Percentiles rank a stretch among this genome's conserved stretches.
These are phyloP conservation scores for Scheffersomyces ergatensis DNA, from an alignment of 805 yeast species.

Conservation along the genomic window DNA sequence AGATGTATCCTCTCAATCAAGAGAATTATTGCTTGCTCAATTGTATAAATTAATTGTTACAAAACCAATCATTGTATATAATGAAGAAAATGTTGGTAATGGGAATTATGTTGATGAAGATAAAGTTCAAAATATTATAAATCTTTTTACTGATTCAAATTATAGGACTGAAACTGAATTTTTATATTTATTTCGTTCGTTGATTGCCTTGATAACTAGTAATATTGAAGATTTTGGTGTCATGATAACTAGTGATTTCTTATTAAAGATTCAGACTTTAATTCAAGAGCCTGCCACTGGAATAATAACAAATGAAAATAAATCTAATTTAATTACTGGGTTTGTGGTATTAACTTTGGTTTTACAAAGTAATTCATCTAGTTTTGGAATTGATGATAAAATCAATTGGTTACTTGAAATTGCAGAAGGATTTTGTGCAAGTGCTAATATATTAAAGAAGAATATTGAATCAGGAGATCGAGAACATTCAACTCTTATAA, in stretches of 20 bases:
- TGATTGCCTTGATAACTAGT: slow-evolving; percentile 43
- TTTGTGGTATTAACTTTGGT: slow-evolving; percentile 38
- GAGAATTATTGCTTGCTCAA: slow-evolving; percentile 51
- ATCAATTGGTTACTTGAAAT: slow-evolving; percentile 42
- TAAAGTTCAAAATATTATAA: slow-evolving; percentile 30
- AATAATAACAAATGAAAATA: slow-evolving; percentile 35
- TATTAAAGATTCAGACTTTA: slow-evolving; percentile 20
- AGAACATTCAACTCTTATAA: slow-evolving; percentile 38
- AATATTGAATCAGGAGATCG: slow-evolving; percentile 40
- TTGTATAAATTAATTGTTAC: slow-evolving; percentile 45
- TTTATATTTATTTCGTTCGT: slow-evolving; percentile 36
- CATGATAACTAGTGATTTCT: slow-evolving; percentile 29
- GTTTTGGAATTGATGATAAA: slow-evolving; percentile 48
- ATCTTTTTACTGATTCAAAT: slow-evolving; percentile 28
- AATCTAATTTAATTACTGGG: slow-evolving; percentile 37
- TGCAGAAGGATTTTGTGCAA: slow-evolving; percentile 36
- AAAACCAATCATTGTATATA: slow-evolving; percentile 34
- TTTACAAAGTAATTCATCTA: slow-evolving; percentile 47
- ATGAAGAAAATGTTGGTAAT: slow-evolving; percentile 36
- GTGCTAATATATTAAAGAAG: slow-evolving; percentile 26
- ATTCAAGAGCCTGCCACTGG: slow-evolving; percentile 33
- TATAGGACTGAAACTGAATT: slow-evolving; percentile 40
- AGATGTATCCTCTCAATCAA: slow-evolving; percentile 43
- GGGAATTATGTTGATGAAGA: slow-evolving; percentile 36
- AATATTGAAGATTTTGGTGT: slow-evolving; percentile 51